A percentile compares a stretch with the other conserved stretches of the same genome.
phyloP scores from a whole-genome alignment of 2,329 filamentous ascomycete species.

The Sporothrix humicola region DNA sequence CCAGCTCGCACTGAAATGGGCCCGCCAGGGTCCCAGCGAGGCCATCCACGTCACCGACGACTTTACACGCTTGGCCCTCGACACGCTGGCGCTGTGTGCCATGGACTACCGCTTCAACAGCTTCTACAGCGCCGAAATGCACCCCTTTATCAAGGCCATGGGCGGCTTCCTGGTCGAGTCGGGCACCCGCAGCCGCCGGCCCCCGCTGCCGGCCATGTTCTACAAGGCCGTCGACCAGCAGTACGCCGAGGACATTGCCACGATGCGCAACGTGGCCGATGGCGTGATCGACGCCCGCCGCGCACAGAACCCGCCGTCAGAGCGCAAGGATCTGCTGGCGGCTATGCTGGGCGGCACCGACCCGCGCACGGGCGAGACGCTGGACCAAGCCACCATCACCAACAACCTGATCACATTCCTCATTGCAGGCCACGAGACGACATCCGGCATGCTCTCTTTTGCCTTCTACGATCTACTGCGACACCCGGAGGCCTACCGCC shows the following conservation, averaged over 20 bases:
- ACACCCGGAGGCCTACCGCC: slow-evolving; percentile 52
- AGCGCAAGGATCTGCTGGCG: slow-evolving; percentile 68
- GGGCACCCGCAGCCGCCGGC: slow-evolving; percentile 31
- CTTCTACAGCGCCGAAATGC: slow-evolving; percentile 66
- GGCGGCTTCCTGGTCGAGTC: slow-evolving; percentile 50
- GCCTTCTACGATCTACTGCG: slow-evolving; percentile 57
- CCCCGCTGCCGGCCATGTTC: slow-evolving; percentile 17
- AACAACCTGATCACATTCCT: slow-evolving; percentile 25
- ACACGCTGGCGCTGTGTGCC: slow-evolving; percentile 65
- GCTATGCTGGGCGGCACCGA: slow-evolving; percentile 73
- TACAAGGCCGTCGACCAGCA: slow-evolving; percentile 30
- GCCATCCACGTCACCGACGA: slow-evolving; percentile 67
- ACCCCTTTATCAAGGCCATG: slow-evolving; percentile 74
- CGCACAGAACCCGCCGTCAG: slow-evolving; percentile 45
- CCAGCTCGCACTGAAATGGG: slow-evolving; percentile 72
- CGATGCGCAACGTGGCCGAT: slow-evolving; percentile 32
- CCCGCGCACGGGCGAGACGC: slow-evolving; percentile 68
- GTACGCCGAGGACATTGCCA: slow-evolving; percentile 28
- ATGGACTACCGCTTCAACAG: slow-evolving; percentile 67
- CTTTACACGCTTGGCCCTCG: slow-evolving; percentile 66
- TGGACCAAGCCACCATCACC: slow-evolving; percentile 57
- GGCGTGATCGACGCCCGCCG: slow-evolving; percentile 34
- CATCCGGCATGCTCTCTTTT: slow-evolving; percentile 59
- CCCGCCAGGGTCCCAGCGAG: slow-evolving; percentile 61
- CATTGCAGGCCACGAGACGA: slow-evolving; percentile 58